Conservation (phyloP, 495 filamentous ascomycete genomes). For the Choiromyces venosus region DNA sequence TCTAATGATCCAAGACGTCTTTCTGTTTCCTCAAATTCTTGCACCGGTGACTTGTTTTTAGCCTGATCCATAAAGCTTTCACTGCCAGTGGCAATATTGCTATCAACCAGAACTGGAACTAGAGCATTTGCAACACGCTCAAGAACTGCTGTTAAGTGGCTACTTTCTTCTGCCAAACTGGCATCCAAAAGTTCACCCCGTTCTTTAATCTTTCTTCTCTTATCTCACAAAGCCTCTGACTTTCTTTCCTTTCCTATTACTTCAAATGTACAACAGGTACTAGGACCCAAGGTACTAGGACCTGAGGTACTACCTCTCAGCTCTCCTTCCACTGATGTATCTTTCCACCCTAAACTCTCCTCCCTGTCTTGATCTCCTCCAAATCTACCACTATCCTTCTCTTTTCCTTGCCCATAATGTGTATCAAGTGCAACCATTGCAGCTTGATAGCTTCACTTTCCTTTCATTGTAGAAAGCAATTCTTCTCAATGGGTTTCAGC, state of each 20-base stretch:
- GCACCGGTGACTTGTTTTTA: accelerated
- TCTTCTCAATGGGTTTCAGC: too few species aligned
- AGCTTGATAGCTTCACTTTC: not conserved
- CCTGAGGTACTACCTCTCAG: too few species aligned
- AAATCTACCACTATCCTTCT: not conserved
- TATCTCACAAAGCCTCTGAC: not conserved
- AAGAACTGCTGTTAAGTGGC: not conserved
- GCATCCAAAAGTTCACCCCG: not conserved
- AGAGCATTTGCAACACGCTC: not conserved
- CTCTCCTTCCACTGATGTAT: too few species aligned
- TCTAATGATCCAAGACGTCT: not conserved
- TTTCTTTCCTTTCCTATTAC: not conserved
- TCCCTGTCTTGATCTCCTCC: too few species aligned
- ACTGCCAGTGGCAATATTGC: too few species aligned
- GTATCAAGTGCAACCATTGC: not conserved
- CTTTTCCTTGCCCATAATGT: not conserved
- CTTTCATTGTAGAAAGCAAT: not conserved
- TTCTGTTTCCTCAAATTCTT: not conserved
- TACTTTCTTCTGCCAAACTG: not conserved
- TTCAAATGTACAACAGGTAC: too few species aligned
- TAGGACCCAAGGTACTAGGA: too few species aligned
- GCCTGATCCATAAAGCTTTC: accelerated
- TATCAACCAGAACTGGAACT: too few species aligned
- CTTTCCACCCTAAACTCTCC: too few species aligned
- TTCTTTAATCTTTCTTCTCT: not conserved